Evolutionary conservation across 2,329 filamentous ascomycete genomes (phyloP), one percentile per base, ranked within the genome.

Genomic region (Colletotrichum brevisporum): DNA sequence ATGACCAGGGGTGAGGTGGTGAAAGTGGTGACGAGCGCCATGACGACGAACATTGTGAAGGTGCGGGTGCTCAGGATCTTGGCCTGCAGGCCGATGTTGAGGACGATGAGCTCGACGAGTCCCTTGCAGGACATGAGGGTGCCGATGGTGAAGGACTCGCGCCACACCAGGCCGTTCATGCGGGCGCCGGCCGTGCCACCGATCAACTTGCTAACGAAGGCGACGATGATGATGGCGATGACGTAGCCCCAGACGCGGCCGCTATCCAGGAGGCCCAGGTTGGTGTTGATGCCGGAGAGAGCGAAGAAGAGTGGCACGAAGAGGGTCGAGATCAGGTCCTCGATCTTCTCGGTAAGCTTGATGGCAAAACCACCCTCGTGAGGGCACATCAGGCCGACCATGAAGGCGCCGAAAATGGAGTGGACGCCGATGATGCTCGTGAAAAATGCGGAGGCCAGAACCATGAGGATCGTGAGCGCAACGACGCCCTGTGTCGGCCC

Each of bases 381-480:
- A 0, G 95, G 95, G 73, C 94, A 94, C 66, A 98, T 95, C 26
- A 98, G 79, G 2, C 95, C 95, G 52, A 95, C 89, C 67, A 98
- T 85, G 78, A 98, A 98, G 4, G 92, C 94, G 43, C 95, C 95
- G 75, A 98, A 98, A 77, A 98, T 98, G 66, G 95, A 89, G 78
- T 98, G 95, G 1, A 98, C 91, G 54, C 95, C 95, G 75, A 98
- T 97, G 69, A 96, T 92, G 63, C 91, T 85, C 0, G 94, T 97
- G 77, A 97, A 97, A 84, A 95, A 97, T 5, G 94, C 87, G 0
- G 94, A 96, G 0, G 88, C 86, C 18, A 98, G 85, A 0, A 92
- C 91, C 60, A 98, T 85, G 31, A 98, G 82, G 4, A 98, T 81
- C 0, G 95, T 98, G 39, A 98, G 80, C 13, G 91, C 91, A 45